Percentiles rank a stretch among this genome's conserved stretches.
These are phyloP conservation scores for Colletotrichum sp. DNA, from an alignment of 2,329 filamentous ascomycete genomes.

Conservation along the genomic window DNA sequence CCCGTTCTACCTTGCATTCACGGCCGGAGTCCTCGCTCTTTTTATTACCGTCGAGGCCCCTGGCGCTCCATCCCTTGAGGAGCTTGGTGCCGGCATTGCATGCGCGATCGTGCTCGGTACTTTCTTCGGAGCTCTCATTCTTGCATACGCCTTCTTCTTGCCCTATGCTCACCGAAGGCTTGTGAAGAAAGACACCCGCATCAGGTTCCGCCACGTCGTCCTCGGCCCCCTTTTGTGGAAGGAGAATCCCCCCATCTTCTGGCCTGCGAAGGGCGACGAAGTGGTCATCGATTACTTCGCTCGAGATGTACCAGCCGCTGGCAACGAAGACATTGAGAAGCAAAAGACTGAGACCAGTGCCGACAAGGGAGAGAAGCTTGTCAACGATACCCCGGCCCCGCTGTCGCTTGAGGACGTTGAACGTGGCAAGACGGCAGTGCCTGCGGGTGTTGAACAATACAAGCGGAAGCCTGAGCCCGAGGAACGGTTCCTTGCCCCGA, in stretches of 20 bases:
- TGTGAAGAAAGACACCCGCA: slow-evolving; percentile 33
- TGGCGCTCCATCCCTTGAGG: slow-evolving; percentile 30
- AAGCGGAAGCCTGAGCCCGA: slow-evolving; percentile 42
- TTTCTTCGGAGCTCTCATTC: slow-evolving; percentile 32
- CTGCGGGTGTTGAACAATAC: too few species aligned
- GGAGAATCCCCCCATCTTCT: slow-evolving; percentile 28
- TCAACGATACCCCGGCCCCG: neutral
- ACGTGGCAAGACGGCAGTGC: slow-evolving; percentile 35
- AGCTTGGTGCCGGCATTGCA: slow-evolving; percentile 35
- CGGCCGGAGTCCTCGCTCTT: slow-evolving; percentile 24
- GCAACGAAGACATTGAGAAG: neutral
- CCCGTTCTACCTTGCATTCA: slow-evolving; percentile 29
- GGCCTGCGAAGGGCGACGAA: slow-evolving; percentile 26
- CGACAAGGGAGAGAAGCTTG: slow-evolving; percentile 12
- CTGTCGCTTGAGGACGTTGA: slow-evolving; percentile 32
- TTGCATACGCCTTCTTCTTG: slow-evolving; percentile 38
- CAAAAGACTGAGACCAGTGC: neutral
- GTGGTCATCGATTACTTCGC: slow-evolving; percentile 25
- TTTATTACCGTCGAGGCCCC: slow-evolving; percentile 26
- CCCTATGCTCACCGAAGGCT: slow-evolving; percentile 39
- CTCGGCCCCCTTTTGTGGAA: slow-evolving; percentile 40
- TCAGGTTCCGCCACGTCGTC: slow-evolving; percentile 36
- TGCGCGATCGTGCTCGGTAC: slow-evolving; percentile 31
- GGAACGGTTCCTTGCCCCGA: slow-evolving; percentile 23
- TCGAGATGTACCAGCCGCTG: too few species aligned